These are phyloP conservation scores for Pochonia chlamydosporia DNA, from an alignment of 2,329 filamentous ascomycete genomes.

Conservation along the genomic window DNA sequence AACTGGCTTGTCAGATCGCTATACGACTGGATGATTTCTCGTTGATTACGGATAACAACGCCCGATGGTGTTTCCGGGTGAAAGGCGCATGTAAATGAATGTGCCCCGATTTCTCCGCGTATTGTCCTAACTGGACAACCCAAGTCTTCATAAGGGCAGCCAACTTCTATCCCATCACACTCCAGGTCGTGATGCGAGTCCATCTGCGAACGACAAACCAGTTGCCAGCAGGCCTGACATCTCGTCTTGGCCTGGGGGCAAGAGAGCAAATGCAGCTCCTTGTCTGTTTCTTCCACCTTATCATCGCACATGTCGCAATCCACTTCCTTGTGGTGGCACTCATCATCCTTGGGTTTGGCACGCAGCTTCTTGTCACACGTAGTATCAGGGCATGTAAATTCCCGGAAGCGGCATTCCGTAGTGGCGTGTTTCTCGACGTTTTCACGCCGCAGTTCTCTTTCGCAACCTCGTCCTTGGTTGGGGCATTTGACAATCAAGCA, in stretches of 20 bases:
- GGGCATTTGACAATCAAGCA: constrained; percentile 54
- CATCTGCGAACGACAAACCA: constrained; percentile 38
- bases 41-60: constrained; percentile 43
- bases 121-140: constrained; percentile 29
- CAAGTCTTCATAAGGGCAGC: constrained; percentile 37
- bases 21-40: constrained; percentile 39
- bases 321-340: constrained; percentile 48
- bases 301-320: constrained; percentile 50
- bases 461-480: constrained; percentile 45
- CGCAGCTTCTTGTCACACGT: constrained; percentile 46
- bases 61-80: constrained; percentile 44
- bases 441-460: constrained; percentile 43
- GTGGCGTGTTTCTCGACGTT: constrained; percentile 50
- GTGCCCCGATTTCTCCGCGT: constrained; percentile 34
- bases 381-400: constrained; percentile 49
- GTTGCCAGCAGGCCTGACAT: constrained; percentile 44
- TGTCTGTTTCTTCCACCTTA: constrained; percentile 39
- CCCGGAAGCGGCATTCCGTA: constrained; percentile 49
- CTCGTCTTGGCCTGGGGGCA: constrained; percentile 42
- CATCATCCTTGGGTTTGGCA: constrained; percentile 42
- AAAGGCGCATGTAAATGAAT: constrained; percentile 45
- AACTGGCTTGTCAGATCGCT: constrained; percentile 29
- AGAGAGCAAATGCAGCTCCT: constrained; percentile 26
- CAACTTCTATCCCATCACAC: constrained; percentile 45
- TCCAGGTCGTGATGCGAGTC: constrained; percentile 39